Conservation (phyloP, 179 eudicot genomes). For the Nepenthes alata region DNA sequence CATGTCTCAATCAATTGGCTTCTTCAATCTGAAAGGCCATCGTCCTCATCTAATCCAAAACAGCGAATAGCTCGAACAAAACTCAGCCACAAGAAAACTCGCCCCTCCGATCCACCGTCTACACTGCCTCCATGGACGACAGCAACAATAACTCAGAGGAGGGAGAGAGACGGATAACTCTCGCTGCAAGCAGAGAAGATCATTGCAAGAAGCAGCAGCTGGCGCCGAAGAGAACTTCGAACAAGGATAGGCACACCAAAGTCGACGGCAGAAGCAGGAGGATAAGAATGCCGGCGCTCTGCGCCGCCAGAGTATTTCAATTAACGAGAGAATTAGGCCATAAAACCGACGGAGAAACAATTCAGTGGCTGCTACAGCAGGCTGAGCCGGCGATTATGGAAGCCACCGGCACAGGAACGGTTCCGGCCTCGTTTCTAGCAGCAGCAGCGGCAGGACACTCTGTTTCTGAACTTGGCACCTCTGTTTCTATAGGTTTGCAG, state of each 20-base stretch:
- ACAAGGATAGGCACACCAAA: constrained; percentile 37
- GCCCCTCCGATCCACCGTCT: background rate
- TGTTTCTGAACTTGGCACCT: constrained; percentile 14
- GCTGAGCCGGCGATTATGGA: constrained; percentile 29
- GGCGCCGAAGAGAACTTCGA: constrained; percentile 28
- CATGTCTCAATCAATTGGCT: constrained; percentile 13
- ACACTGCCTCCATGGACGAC: constrained; percentile 17
- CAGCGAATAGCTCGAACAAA: constrained; percentile 4
- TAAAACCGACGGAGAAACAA: constrained; percentile 36
- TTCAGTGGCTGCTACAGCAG: constrained; percentile 35
- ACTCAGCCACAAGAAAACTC: background rate
- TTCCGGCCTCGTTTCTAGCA: constrained; percentile 25
- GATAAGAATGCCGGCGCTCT: constrained; percentile 33
- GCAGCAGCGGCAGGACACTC: constrained; percentile 14
- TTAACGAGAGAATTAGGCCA: constrained; percentile 30
- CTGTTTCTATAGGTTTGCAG: constrained; percentile 21
- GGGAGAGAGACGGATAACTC: constrained; percentile 9
- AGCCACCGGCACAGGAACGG: constrained; percentile 25
- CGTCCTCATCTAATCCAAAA: constrained; percentile 5
- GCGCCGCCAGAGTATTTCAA: constrained; percentile 31
- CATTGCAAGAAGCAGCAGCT: constrained; percentile 13
- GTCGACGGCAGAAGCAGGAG: constrained; percentile 31
- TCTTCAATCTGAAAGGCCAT: constrained; percentile 10
- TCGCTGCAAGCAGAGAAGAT: constrained; percentile 10
- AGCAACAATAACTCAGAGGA: constrained; percentile 15